Base-by-base conservation (phyloP, 345 rosid genomes). In the Citrus trifoliata region DNA sequence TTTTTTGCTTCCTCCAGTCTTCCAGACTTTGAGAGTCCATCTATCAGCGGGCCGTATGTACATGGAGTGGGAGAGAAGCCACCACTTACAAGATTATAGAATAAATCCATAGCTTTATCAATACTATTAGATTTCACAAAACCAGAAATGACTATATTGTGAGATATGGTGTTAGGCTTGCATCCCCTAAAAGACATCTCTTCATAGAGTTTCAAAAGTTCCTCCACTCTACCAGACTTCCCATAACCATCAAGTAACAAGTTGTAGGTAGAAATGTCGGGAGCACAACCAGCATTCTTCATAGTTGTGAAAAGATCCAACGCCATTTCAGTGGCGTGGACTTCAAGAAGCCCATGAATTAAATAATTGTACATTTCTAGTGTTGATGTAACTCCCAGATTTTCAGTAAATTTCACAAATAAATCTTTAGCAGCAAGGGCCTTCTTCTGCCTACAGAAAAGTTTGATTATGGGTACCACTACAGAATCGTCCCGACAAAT, bases 31-130 rank as follows among this genome's bases (percentile, higher is more conserved):
- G 83, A 63, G 58, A 95, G 94, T 40, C 97, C 97, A 64, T 93
- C 96, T 48, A 95, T 73, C 70, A 95, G 89, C 4, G 96, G 98
- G 35, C 96, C 97, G 61, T 89, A 93, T n/a, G 99, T 93, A 80
- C 93, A 91, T 37, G 88, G 90, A 63, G 93, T 90, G 18, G 98
- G 98, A 81, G 83, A 84, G 87, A 93, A 90, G 70, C 88, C 93
- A 75, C 82, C 82, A 73, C 99, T 91, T 72, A 88, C 32, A 55
- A 93, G 96, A 82, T 92, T 88, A 81, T 87, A 93, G 84, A 83
- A 93, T 65, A 91, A 76, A 80, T 91, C 89, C 82, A 93, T 79
- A 73, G 96, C 98, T 77, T 82, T 85, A 30, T 93, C 93, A 51
- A 95, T 80, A 74, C 71, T 71, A 69, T 88, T 82, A 3, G 87